These are phyloP conservation scores for Ustilago sp. DNA, from an alignment of 1,284 basidiomycete genomes.

Conservation along the genomic window DNA sequence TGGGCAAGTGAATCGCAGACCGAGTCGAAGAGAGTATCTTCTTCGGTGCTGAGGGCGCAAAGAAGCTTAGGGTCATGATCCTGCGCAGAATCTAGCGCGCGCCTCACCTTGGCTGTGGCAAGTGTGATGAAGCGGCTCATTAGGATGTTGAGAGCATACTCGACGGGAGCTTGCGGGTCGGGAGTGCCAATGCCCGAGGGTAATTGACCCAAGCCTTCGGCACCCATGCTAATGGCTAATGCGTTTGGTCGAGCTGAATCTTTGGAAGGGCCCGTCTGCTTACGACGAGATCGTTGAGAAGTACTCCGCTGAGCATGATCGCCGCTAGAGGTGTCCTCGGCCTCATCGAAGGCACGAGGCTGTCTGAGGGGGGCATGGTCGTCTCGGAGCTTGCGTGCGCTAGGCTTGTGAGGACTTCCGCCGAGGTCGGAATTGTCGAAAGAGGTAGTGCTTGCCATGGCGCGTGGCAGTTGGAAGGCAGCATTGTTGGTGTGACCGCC, in stretches of 20 bases:
- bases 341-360: conserved; percentile 21
- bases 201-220: conserved; percentile 45
- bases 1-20: conserved; percentile 84
- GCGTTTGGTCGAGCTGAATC: conserved; percentile 26
- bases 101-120: conserved; percentile 49
- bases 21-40: conserved; percentile 83
- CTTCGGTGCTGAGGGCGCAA: conserved; percentile 75
- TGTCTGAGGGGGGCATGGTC: conserved; percentile 14
- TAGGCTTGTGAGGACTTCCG: conserved; percentile 30
- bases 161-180: conserved; percentile 55
- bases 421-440: conserved; percentile 37
- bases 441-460: conserved; percentile 45
- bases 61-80: conserved; percentile 50
- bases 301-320: conserved; percentile 37
- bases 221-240: conserved; percentile 36
- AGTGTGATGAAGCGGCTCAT: conserved; percentile 60
- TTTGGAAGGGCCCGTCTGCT: conserved; percentile 4
- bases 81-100: conserved; percentile 43
- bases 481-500: conserved; percentile 43
- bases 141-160: conserved; percentile 65
- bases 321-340: conserved; percentile 43
- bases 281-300: conserved; percentile 21
- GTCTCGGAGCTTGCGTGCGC: conserved; percentile 29
- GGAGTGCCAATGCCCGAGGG: conserved; percentile 50
- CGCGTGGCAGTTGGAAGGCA: conserved; percentile 37